Evolutionary conservation across 768 basidiomycete genomes (phyloP).

Genomic region (Mycena maculata): DNA sequence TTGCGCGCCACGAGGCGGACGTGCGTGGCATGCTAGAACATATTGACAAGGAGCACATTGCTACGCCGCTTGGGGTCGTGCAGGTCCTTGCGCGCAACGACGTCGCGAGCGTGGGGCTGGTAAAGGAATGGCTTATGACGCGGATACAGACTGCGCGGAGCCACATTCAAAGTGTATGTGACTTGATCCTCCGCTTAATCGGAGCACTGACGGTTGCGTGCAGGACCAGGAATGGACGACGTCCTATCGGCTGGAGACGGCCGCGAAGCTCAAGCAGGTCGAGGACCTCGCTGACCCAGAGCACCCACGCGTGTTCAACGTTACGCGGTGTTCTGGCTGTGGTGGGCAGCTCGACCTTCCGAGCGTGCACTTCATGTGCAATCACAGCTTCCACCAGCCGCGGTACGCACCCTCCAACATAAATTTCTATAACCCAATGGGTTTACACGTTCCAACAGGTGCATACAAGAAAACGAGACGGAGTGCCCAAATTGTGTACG

Average conservation of each 20-base stretch:
- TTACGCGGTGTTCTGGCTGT: slow-evolving; percentile 92
- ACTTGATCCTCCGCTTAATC: slow-evolving; percentile 14
- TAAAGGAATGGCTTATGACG: slow-evolving; percentile 90
- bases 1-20: slow-evolving; percentile 78
- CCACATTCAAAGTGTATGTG: slow-evolving; percentile 84
- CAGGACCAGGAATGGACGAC: slow-evolving; percentile 88
- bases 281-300: slow-evolving; percentile 82
- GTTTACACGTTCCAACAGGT: slow-evolving; percentile 59
- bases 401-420: slow-evolving; percentile 60
- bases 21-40: slow-evolving; percentile 77
- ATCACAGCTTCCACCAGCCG: slow-evolving; percentile 92
- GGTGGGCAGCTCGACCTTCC: slow-evolving; percentile 92
- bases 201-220: not conserved
- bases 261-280: slow-evolving; percentile 82
- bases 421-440: not conserved
- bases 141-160: slow-evolving; percentile 78
- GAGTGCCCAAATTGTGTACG: slow-evolving; percentile 92
- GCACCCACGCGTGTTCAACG: slow-evolving; percentile 90
- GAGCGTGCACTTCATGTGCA: slow-evolving; percentile 97
- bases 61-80: slow-evolving; percentile 91
- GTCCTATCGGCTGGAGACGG: slow-evolving; percentile 91
- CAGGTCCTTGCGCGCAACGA: slow-evolving; percentile 90
- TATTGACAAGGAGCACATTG: slow-evolving; percentile 83
- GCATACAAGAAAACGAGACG: slow-evolving; percentile 87
- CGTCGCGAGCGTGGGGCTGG: slow-evolving; percentile 90